Evolutionary conservation across 2,329 filamentous ascomycete genomes (phyloP), one percentile per base, ranked within the genome.

Genomic region (Calonectria naviculata): DNA sequence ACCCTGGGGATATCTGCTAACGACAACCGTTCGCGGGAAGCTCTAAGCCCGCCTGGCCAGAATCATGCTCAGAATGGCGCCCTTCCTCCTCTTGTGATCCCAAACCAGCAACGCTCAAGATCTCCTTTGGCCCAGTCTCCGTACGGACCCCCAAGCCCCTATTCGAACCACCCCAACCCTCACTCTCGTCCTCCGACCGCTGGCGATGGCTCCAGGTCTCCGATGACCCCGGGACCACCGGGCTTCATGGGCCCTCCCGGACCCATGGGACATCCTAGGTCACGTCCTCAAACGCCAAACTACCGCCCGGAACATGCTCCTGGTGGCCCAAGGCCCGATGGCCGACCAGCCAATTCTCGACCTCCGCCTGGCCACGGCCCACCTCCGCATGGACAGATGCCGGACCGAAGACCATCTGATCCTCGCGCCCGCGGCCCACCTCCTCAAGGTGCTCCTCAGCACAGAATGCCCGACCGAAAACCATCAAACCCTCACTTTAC

Each of bases 21-120:
- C 84, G 79, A 85, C 78, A 83, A 84, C 81, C 83, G 85, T 77
- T 87, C 87, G 83, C 87, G 83, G 85, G 86, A 90, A 88, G 88
- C 80, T 85, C 76, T 89, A 80, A 87, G 79, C 73, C 79, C 81
- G 47, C 81, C 83, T 49, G 78, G 80, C 68, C 79, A 82, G 68
- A 79, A 81, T 73, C 81, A 79, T 64, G 74, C 82, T 49, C 79
- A 76, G 52, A 81, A 83, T 58, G 83, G 81, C 47, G 79, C 85
- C 26, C 84, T 85, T 26, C 81, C 84, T n/a, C 82, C 84, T 9
- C 81, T 84, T 67, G 82, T 83, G 76, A 80, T 83, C 54, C 81
- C 85, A 28, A 79, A 36, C 52, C 52, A 80, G 41, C 83, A 83
- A 65, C 84, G 83, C 70, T 85, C 87, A 44, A 84, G 82, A 74